Percentiles rank a stretch among this genome's conserved stretches.
Conservation (phyloP, 2,329 filamentous ascomycete species). For the Talaromyces pinophilus region DNA sequence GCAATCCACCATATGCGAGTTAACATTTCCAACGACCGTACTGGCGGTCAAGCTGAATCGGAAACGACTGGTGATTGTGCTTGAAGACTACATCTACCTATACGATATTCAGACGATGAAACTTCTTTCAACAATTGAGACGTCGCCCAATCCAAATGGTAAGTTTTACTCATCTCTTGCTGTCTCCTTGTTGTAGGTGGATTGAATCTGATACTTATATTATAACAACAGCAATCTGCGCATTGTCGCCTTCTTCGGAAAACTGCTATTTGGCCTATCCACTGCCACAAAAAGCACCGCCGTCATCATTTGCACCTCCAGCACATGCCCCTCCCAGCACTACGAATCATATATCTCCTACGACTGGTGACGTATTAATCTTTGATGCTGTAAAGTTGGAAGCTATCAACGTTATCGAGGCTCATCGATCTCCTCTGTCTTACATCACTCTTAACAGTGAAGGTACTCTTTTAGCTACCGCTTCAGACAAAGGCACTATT, state of each 20-base stretch:
- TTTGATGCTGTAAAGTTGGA: constrained; percentile 89
- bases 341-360: constrained; percentile 71
- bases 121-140: constrained; percentile 86
- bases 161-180: constrained; percentile 29
- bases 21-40: constrained; percentile 96
- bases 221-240: constrained; percentile 70
- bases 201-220: background rate
- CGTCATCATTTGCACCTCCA: constrained; percentile 59
- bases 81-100: constrained; percentile 95
- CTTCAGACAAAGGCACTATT: constrained; percentile 96
- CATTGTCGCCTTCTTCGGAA: constrained; percentile 89
- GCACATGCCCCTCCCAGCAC: constrained; percentile 77
- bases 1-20: constrained; percentile 90
- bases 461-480: constrained; percentile 86
- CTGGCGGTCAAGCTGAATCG: constrained; percentile 91
- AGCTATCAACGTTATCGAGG: constrained; percentile 92
- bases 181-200: background rate
- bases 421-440: constrained; percentile 86
- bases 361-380: constrained; percentile 86
- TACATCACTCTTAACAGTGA: constrained; percentile 91
- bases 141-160: constrained; percentile 84
- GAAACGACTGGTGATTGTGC: constrained; percentile 86
- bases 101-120: constrained; percentile 99
- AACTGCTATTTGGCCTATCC: constrained; percentile 96
- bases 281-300: constrained; percentile 66